Base-by-base conservation (phyloP, 164 flowering plant genomes). In the Euptelea pleiosperma region DNA sequence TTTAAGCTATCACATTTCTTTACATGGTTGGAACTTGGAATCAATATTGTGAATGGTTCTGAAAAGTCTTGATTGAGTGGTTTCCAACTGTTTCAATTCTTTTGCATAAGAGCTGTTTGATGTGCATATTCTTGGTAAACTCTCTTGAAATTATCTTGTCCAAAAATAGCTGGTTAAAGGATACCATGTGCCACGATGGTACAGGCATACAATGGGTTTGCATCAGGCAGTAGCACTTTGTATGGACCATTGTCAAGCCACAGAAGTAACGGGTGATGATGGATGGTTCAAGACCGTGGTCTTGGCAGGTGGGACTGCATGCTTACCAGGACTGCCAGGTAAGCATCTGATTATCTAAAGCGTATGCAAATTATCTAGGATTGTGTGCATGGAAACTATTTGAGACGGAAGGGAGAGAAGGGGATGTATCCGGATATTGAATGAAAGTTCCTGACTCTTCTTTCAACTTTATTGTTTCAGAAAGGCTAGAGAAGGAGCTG, bases 251-350 rank as follows among this genome's bases (percentile, higher is more conserved):
- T 87, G 94, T 65, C 78, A 77, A 52, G 80, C 71, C 63, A 83
- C 87, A 30, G 87, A 81, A 30, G 56, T 83, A 61, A 60, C 74
- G 0, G 70, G 65, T 45, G 91, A 92, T 65, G 79, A 79, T 63
- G 43, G 73, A 70, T 93, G 98, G 98, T 93, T 72, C 79, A 87
- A 87, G 79, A 90, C 91, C 29, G 78, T 93, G 14, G 92, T 90
- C 25, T 79, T 93, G 74, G 70, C 94, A 6, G 98, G 98, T 37
- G 98, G 98, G 12, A 73, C 68, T 57, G 89, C 97, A 33, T 84
- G 98, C 66, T 79, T 93, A 63, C 92, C 96, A 18, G 98, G 98
- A 52, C 74, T 93, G 39, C 72, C 96, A 75, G 98, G 98, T 90
- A 67, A 12, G 41, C n/a, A 16, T 31, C 28, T 52, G 7, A 33